Conservation (phyloP, 108 stramenopile genomes). For the Mediolabrus comicus region DNA sequence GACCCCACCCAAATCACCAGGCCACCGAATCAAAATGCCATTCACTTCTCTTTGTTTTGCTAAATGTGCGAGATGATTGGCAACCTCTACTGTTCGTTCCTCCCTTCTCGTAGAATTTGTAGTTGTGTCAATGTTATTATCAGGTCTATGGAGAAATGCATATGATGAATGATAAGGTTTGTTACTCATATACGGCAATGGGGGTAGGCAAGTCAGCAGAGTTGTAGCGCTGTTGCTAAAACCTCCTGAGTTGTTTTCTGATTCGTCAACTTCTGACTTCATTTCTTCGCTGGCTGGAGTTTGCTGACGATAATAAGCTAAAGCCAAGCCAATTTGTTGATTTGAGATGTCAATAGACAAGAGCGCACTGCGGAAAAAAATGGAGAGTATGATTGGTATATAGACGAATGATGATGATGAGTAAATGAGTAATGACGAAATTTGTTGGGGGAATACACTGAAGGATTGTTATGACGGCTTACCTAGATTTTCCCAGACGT, state of each 20-base stretch:
- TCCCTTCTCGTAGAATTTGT: neutral
- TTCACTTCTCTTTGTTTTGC: slow-evolving; percentile 23
- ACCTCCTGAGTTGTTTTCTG: neutral
- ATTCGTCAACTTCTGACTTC: neutral
- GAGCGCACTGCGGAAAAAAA: slow-evolving; percentile 6
- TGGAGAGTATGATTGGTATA: too few species aligned
- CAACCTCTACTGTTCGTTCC: slow-evolving; percentile 27
- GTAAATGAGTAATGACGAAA: neutral
- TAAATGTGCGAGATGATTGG: slow-evolving; percentile 20
- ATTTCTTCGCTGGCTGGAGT: neutral
- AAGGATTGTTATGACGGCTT: neutral
- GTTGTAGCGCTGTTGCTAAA: neutral
- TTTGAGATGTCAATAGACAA: slow-evolving; percentile 27
- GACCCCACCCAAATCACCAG: slow-evolving; percentile 18
- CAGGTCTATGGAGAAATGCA: slow-evolving; percentile 21
- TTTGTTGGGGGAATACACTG: neutral
- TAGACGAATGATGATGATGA: too few species aligned
- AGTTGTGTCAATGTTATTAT: neutral
- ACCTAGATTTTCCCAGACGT: slow-evolving; percentile 25
- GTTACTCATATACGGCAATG: slow-evolving; percentile 30
- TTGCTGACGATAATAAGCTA: slow-evolving; percentile 27
- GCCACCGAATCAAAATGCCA: slow-evolving; percentile 32
- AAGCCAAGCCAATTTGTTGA: slow-evolving; percentile 18
- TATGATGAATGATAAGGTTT: slow-evolving; percentile 26
- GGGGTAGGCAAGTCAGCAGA: slow-evolving; percentile 22